phyloP scores from a whole-genome alignment of 768 basidiomycete genomes.

The Mycena amicta region DNA sequence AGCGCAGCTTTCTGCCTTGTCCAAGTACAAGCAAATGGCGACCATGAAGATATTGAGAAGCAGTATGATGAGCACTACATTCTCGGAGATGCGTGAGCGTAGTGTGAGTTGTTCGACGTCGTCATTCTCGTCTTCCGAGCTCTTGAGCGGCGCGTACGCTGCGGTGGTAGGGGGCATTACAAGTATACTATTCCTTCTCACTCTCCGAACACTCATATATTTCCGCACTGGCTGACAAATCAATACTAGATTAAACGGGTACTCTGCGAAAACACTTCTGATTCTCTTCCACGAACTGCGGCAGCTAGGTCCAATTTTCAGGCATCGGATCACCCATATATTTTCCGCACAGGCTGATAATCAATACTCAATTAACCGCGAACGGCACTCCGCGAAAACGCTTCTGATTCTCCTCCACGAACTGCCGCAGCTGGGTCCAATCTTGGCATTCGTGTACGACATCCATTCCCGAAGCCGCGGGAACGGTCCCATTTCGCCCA shows the following conservation, averaged over 20 bases:
- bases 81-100: neutral
- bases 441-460: slow-evolving; percentile 24
- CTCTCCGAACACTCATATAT: no score
- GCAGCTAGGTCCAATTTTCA: slow-evolving; percentile 23
- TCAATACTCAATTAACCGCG: no score
- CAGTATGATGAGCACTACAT: neutral
- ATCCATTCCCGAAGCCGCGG: slow-evolving; percentile 10
- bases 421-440: slow-evolving; percentile 21
- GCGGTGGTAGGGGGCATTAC: neutral
- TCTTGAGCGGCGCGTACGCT: neutral
- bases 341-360: no score
- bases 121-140: neutral
- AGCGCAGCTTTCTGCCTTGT: no score
- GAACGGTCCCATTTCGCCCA: neutral
- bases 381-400: neutral
- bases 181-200: no score
- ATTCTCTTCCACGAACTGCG: slow-evolving; percentile 18
- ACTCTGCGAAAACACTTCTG: neutral
- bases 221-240: no score
- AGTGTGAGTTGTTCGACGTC: neutral
- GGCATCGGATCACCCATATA: no score
- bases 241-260: no score
- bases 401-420: slow-evolving; percentile 16
- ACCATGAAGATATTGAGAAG: neutral
- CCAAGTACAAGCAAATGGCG: neutral